phyloP scores from a whole-genome alignment of 495 filamentous ascomycete genomes.

The Pseudevernia furfuracea region DNA sequence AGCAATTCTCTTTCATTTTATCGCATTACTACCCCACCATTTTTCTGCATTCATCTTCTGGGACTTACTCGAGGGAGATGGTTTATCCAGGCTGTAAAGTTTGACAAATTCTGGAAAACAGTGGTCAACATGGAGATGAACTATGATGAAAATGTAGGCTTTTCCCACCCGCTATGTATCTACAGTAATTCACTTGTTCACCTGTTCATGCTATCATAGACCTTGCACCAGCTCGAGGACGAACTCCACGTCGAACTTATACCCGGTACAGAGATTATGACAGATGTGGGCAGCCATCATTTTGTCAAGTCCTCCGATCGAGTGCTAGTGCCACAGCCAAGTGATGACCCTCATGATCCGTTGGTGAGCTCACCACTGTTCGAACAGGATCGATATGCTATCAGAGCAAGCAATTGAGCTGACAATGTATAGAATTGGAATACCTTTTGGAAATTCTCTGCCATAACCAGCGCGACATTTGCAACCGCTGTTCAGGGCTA shows the following conservation, averaged over 20 bases:
- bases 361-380: slow-evolving; percentile 25
- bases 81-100: not conserved
- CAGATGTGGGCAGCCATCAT: slow-evolving; percentile 51
- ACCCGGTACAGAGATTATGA: slow-evolving; percentile 58
- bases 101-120: not conserved
- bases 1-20: not conserved
- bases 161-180: not conserved
- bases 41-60: not conserved
- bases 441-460: slow-evolving; percentile 36
- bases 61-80: not conserved
- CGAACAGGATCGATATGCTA: not conserved
- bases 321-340: slow-evolving; percentile 50
- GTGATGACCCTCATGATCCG: slow-evolving; percentile 41
- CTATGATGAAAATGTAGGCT: slow-evolving; percentile 32
- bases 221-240: slow-evolving; percentile 37
- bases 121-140: slow-evolving; percentile 37
- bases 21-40: not conserved
- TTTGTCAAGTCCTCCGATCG: slow-evolving; percentile 47
- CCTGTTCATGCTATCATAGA: slow-evolving; percentile 21
- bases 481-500: slow-evolving; percentile 52
- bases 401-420: not conserved
- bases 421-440: slow-evolving; percentile 35
- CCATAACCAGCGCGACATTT: slow-evolving; percentile 40
- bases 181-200: not conserved
- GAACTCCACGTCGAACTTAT: slow-evolving; percentile 50